phyloP scores from a whole-genome alignment of 1,284 basidiomycete genomes.

The Mycena citricolor region DNA sequence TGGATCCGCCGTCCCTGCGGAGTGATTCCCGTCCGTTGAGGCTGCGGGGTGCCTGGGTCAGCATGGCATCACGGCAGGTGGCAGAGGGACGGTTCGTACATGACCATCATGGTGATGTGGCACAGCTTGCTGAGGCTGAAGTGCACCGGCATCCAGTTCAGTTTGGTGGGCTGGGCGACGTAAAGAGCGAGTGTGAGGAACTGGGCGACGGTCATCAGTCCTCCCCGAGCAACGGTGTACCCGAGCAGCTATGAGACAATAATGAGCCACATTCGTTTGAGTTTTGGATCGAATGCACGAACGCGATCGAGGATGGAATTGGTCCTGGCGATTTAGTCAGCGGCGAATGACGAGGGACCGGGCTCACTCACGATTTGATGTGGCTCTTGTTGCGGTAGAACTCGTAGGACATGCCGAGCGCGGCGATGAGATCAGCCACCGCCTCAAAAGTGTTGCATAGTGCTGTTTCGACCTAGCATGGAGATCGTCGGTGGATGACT shows the following conservation, averaged over 20 bases:
- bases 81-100: no score
- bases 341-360: no score
- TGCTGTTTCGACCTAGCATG: constrained; percentile 1
- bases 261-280: no score
- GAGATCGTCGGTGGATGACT: neutral
- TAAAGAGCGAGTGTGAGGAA: constrained; percentile 7
- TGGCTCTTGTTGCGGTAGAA: constrained; percentile 1
- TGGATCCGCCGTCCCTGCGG: no score
- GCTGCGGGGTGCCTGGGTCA: no score
- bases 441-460: constrained; percentile 7
- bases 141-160: constrained; percentile 12
- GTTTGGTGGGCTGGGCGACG: constrained; percentile 6
- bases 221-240: constrained; percentile 6
- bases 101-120: constrained; percentile 8
- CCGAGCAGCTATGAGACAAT: constrained; percentile 2
- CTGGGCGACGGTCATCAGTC: constrained; percentile 7
- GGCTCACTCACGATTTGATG: neutral
- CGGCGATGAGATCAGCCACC: constrained; percentile 1
- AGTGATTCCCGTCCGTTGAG: no score
- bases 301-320: constrained; percentile 6
- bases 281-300: no score
- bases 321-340: no score
- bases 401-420: constrained; percentile 1
- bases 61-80: no score
- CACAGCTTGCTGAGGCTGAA: constrained; percentile 5